These are phyloP conservation scores for Santalum album DNA, from an alignment of 164 flowering plant genomes.

Conservation along the genomic window DNA sequence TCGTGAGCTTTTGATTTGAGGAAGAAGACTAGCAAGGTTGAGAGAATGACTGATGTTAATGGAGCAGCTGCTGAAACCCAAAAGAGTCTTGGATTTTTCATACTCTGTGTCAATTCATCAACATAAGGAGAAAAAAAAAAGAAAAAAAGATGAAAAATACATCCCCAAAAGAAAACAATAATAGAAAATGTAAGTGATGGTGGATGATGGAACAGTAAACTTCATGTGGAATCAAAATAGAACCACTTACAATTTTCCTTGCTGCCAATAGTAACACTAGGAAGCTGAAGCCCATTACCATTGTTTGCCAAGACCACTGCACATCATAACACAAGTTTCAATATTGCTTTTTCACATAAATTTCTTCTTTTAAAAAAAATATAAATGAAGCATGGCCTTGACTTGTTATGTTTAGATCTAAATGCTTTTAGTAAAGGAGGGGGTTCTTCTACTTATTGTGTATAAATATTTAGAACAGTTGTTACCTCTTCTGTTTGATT, in stretches of 20 bases:
- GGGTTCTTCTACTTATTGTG: too few relatives aligned
- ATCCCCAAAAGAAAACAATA: too few relatives aligned
- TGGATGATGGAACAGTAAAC: too few relatives aligned
- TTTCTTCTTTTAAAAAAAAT: too few relatives aligned
- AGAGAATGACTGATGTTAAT: slow-evolving; percentile 45
- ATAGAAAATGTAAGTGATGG: too few relatives aligned
- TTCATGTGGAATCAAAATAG: too few relatives aligned
- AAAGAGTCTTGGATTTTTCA: slow-evolving; percentile 43
- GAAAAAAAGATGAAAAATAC: background rate
- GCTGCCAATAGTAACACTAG: slow-evolving; percentile 39
- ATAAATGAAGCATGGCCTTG: too few relatives aligned
- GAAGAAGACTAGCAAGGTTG: slow-evolving; percentile 42
- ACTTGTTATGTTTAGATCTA: too few relatives aligned
- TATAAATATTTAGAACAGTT: background rate
- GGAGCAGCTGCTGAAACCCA: slow-evolving; percentile 78
- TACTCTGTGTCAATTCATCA: slow-evolving; percentile 27
- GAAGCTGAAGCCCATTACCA: slow-evolving; percentile 47
- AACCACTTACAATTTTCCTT: slow-evolving; percentile 47
- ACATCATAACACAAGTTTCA: slow-evolving; percentile 4
- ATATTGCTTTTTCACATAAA: too few relatives aligned
- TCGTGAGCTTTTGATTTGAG: slow-evolving; percentile 26
- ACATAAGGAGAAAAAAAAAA: background rate
- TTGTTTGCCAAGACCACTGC: slow-evolving; percentile 76
- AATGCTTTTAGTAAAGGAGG: too few relatives aligned
- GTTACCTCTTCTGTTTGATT: slow-evolving; percentile 44